A percentile compares a stretch with the other conserved stretches of the same genome.
These are phyloP conservation scores for Pleomassaria siparia DNA, from an alignment of 2,329 filamentous ascomycete species.

Conservation along the genomic window DNA sequence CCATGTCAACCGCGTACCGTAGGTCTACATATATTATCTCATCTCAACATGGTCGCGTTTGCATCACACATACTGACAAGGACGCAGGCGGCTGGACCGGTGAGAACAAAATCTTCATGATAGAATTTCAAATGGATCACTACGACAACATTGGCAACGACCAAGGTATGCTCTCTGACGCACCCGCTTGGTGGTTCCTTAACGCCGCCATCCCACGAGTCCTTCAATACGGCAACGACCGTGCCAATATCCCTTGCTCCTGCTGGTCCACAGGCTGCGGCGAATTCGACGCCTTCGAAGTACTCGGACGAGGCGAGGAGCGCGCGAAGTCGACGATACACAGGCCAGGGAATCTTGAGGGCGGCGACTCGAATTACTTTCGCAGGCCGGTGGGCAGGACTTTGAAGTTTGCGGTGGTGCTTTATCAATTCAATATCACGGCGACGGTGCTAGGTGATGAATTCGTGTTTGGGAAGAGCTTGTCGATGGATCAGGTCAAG, in stretches of 20 bases:
- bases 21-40: no score
- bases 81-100: constrained; percentile 76
- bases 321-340: constrained; percentile 71
- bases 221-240: constrained; percentile 63
- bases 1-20: constrained; percentile 54
- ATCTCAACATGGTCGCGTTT: no score
- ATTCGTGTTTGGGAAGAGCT: constrained; percentile 40
- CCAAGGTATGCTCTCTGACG: constrained; percentile 57
- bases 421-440: constrained; percentile 36
- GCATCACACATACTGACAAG: no score
- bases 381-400: constrained; percentile 60
- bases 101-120: constrained; percentile 70
- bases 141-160: constrained; percentile 33
- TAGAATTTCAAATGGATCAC: constrained; percentile 69
- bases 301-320: constrained; percentile 64
- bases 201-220: constrained; percentile 73
- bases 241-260: constrained; percentile 57
- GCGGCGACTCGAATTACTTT: constrained; percentile 73
- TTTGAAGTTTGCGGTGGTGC: constrained; percentile 61
- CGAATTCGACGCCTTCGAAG: constrained; percentile 75
- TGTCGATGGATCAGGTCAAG: constrained; percentile 38
- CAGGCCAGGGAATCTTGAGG: constrained; percentile 58
- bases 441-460: constrained; percentile 40
- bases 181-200: constrained; percentile 75
- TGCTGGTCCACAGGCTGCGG: constrained; percentile 73